These are phyloP conservation scores for Graphilbum fragrans DNA, from an alignment of 2,329 filamentous ascomycete genomes.

Conservation along the genomic window DNA sequence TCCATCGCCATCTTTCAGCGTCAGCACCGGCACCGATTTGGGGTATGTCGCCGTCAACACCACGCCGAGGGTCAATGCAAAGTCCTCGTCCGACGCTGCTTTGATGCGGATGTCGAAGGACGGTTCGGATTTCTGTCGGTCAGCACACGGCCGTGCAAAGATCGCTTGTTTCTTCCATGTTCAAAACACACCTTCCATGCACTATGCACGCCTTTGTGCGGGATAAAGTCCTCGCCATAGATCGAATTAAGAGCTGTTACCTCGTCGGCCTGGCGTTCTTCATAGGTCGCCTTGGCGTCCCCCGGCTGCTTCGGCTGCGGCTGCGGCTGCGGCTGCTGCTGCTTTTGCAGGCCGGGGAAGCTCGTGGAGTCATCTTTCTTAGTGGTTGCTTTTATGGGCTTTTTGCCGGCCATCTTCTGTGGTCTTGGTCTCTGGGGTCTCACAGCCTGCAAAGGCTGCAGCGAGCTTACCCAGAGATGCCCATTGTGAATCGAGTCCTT, in stretches of 20 bases:
- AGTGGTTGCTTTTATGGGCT: conserved; percentile 22
- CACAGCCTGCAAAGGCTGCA: conserved; percentile 40
- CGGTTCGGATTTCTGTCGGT: conserved; percentile 60
- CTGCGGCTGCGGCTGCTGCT: conserved; percentile 9
- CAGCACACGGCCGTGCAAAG: conserved; percentile 3
- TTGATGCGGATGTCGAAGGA: conserved; percentile 72
- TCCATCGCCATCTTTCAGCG: conserved; percentile 49
- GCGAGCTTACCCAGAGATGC: conserved; percentile 32
- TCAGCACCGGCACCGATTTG: conserved; percentile 64
- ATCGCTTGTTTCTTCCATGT: not conserved
- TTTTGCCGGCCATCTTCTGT: conserved; percentile 42
- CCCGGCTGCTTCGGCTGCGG: no score
- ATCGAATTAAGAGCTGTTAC: conserved; percentile 76
- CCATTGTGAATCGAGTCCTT: conserved; percentile 22
- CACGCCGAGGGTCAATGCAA: conserved; percentile 61
- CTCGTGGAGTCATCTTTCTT: conserved; percentile 30
- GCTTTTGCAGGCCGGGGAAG: conserved; percentile 35
- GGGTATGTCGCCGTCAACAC: conserved; percentile 85
- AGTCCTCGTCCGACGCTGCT: conserved; percentile 59
- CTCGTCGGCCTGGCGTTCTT: conserved; percentile 79
- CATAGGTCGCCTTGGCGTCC: conserved; percentile 50
- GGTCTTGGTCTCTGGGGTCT: conserved; percentile 10
- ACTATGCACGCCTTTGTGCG: conserved; percentile 54
- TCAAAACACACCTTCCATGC: conserved; percentile 73
- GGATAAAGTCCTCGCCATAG: conserved; percentile 77